Evolutionary conservation across 345 rosid genomes (phyloP).

Genomic region (Aurinia saxatilis): DNA sequence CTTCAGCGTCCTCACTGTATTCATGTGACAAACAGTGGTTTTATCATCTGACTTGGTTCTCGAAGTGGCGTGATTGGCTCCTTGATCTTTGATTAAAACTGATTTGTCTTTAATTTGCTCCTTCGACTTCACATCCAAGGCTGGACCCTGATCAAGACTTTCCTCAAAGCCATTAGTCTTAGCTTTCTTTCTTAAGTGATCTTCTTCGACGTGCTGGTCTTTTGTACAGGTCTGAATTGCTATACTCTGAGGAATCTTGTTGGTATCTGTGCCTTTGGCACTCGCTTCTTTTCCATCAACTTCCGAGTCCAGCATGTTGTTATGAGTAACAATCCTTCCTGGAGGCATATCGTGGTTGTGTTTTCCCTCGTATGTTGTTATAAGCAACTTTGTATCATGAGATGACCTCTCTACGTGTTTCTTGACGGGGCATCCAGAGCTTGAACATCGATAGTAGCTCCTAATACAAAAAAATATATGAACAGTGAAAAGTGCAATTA

Average conservation of each 20-base stretch:
- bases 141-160: slow-evolving; percentile 7
- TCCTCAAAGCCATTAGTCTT: slow-evolving; percentile 22
- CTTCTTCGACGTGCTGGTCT: slow-evolving; percentile 19
- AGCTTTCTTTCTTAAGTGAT: slow-evolving; percentile 27
- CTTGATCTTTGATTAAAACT: slow-evolving; percentile 20
- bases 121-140: slow-evolving; percentile 20
- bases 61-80: slow-evolving; percentile 6
- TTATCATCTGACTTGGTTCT: slow-evolving; percentile 31
- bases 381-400: slow-evolving; percentile 56
- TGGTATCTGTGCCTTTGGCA: slow-evolving; percentile 32
- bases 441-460: slow-evolving; percentile 97
- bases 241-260: slow-evolving; percentile 23
- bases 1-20: slow-evolving; percentile 20
- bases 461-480: slow-evolving; percentile 27
- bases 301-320: slow-evolving; percentile 23
- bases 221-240: slow-evolving; percentile 7
- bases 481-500: not conserved
- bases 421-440: slow-evolving; percentile 83
- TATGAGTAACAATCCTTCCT: slow-evolving; percentile 59
- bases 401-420: slow-evolving; percentile 84
- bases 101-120: slow-evolving; percentile 26
- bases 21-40: slow-evolving; percentile 11
- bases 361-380: slow-evolving; percentile 82
- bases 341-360: slow-evolving; percentile 85
- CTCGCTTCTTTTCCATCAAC: slow-evolving; percentile 28